phyloP scores from a whole-genome alignment of 225 moss, liverwort and hornwort genomes.

The Pseudisothecium myosuroides region DNA sequence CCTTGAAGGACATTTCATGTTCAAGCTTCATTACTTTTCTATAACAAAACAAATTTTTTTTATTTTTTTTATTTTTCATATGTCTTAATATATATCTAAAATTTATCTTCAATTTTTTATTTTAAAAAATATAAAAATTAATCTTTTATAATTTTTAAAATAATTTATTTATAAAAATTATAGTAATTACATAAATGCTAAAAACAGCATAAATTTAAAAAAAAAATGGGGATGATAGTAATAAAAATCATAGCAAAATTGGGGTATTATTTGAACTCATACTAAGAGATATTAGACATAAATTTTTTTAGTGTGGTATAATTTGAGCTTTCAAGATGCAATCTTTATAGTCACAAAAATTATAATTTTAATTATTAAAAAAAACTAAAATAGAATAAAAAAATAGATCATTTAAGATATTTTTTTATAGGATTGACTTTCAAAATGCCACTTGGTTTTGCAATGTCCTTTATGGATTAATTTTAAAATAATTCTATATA shows the following conservation, averaged over 20 bases:
- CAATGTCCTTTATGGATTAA: background rate
- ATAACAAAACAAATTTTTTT: background rate
- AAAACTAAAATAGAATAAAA: background rate
- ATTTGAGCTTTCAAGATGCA: background rate
- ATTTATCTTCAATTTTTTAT: background rate
- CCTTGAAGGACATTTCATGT: background rate
- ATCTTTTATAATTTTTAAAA: rapidly evolving
- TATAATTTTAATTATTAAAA: background rate
- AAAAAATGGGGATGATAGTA: background rate
- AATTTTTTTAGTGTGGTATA: background rate
- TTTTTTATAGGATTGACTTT: background rate
- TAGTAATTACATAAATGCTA: background rate
- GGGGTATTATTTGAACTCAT: rapidly evolving
- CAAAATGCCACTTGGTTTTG: background rate
- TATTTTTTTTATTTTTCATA: background rate
- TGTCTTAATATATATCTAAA: background rate
- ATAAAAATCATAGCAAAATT: background rate
- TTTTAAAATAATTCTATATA: background rate
- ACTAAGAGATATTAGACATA: background rate
- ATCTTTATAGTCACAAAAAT: background rate
- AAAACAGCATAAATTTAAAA: too few relatives aligned
- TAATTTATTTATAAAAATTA: background rate
- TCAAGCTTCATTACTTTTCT: too few relatives aligned
- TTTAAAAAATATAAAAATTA: background rate
- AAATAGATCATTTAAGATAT: background rate